A percentile compares a stretch with the other conserved stretches of the same genome.
These are phyloP conservation scores for Pseudonitzschia multiseries DNA, from an alignment of 108 stramenopile genomes.

Conservation along the genomic window DNA sequence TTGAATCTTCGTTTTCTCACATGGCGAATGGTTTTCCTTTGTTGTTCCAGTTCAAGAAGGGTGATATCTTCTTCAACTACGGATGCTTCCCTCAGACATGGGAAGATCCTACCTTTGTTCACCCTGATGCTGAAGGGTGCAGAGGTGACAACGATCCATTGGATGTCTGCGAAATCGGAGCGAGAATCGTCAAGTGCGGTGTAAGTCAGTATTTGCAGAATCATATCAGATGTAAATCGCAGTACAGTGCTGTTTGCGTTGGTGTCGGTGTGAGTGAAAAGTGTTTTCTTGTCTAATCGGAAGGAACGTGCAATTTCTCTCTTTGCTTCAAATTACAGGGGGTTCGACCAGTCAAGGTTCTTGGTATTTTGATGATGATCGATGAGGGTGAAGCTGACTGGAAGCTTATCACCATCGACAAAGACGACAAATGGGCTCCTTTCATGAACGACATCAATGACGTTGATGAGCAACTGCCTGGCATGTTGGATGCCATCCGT, in stretches of 20 bases:
- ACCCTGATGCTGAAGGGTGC: slow-evolving; percentile 90
- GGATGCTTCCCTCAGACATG: slow-evolving; percentile 97
- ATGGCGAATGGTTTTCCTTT: not conserved
- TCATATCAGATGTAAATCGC: not conserved
- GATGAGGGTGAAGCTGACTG: slow-evolving; percentile 99
- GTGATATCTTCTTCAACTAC: slow-evolving; percentile 99
- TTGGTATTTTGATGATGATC: slow-evolving; percentile 96
- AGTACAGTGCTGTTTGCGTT: not conserved
- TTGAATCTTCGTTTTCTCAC: not conserved
- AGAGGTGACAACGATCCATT: slow-evolving; percentile 93
- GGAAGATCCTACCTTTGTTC: slow-evolving; percentile 95
- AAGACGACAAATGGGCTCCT: slow-evolving; percentile 93
- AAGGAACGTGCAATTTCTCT: not conserved
- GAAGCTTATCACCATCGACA: slow-evolving; percentile 96
- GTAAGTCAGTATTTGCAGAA: slow-evolving; percentile 42
- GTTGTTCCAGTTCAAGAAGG: slow-evolving; percentile 74
- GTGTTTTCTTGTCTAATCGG: not conserved
- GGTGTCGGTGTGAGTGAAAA: not conserved
- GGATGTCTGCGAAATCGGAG: slow-evolving; percentile 91
- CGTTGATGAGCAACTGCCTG: slow-evolving; percentile 91
- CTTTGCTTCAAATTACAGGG: slow-evolving; percentile 37
- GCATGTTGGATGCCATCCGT: slow-evolving; percentile 84
- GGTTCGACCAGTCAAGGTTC: slow-evolving; percentile 94
- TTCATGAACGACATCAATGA: slow-evolving; percentile 96
- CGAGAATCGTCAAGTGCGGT: slow-evolving; percentile 68